Evolutionary conservation across 441 rosid genomes (phyloP), one percentile per base, ranked within the genome.

Genomic region (Populus hybrid): DNA sequence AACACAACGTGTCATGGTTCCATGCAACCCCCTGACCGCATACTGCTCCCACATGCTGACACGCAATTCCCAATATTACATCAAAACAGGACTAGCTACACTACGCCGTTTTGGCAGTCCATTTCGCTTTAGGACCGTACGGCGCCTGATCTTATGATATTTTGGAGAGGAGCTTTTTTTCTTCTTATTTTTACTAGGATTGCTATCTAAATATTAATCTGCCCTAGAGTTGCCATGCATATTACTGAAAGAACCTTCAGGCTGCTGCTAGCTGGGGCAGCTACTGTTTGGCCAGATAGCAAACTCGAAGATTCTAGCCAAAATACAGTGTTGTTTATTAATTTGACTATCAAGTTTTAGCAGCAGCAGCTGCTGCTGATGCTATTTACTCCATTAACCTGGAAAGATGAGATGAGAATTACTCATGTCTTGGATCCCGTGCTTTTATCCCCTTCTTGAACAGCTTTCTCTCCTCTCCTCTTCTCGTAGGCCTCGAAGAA

Each of bases 401-500:
- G 56, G 56, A 45, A 45, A 14, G 56, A 45, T 45, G 56, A 12
- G 56, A 45, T 45, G 56, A 12, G 56, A 45, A 45, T 14, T 20
- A 45, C 87, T 85, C 77, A 83, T 72, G 80, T 80, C 81, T 76
- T 78, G 84, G 70, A 89, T 81, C 76, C 77, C 84, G 76, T 82
- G 85, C 73, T 82, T 84, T 68, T 82, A 78, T 79, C 86, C 86
- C 78, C 53, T 82, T 72, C 20, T 14, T 81, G 90, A 28, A 74
- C 75, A 6, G 76, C 81, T 68, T 64, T 80, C 53, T 74, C 81
- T 64, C 71, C 79, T 75, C 83, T 78, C 24, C 77, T 82, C n/a
- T 59, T 82, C 7, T 53, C 20, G 73, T 95, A 93, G 9, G 86
- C 92, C 80, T 92, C 92, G 66, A 95, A 95, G 87, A 95, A 95